phyloP scores from a whole-genome alignment of 2,329 filamentous ascomycete species.

The Ascochyta koolunga region DNA sequence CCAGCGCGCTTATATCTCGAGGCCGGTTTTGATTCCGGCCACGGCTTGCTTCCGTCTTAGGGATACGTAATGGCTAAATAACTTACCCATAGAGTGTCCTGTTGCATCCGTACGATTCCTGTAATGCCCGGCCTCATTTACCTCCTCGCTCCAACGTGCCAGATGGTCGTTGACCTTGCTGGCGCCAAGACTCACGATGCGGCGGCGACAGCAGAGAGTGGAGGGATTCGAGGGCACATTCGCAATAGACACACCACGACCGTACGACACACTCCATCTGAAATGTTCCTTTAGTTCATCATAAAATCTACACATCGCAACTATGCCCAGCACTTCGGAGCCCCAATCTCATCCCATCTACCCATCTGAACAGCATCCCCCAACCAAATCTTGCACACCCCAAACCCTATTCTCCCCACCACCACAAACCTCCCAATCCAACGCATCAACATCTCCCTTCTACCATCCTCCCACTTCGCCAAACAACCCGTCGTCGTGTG shows the following conservation, averaged over 20 bases:
- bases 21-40: slow-evolving; percentile 46
- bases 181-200: slow-evolving; percentile 29
- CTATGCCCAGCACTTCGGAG: neutral
- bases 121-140: slow-evolving; percentile 20
- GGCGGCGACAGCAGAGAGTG: neutral
- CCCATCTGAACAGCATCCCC: too few species aligned
- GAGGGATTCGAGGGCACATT: neutral
- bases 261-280: neutral
- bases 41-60: too few species aligned
- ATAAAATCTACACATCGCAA: neutral
- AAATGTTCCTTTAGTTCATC: neutral
- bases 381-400: too few species aligned
- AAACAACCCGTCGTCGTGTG: slow-evolving; percentile 1
- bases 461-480: neutral
- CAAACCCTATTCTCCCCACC: neutral
- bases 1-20: slow-evolving; percentile 42
- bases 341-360: neutral
- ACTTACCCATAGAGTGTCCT: slow-evolving; percentile 23
- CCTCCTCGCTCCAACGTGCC: neutral
- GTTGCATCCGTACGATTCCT: slow-evolving; percentile 17
- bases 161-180: slow-evolving; percentile 8
- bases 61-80: slow-evolving; percentile 47
- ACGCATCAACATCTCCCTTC: neutral
- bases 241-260: neutral
- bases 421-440: neutral